Conservation (phyloP, 306 rosid genomes). For the Fagus crenata region DNA sequence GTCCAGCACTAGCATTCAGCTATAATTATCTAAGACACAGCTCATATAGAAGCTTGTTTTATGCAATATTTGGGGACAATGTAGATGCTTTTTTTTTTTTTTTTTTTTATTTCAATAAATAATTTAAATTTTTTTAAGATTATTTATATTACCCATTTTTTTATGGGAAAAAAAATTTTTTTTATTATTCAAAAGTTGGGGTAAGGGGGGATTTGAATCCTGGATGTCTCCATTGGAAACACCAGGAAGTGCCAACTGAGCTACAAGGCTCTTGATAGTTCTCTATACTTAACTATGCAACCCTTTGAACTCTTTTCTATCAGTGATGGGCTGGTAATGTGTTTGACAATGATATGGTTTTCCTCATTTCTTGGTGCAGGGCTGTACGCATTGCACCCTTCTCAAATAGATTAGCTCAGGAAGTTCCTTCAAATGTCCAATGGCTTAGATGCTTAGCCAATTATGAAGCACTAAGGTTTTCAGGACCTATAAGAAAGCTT, state of each 20-base stretch:
- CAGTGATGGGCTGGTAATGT: slow-evolving; percentile 6
- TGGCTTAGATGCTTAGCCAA: slow-evolving; percentile 80
- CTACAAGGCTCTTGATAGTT: not conserved
- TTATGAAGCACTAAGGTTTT: slow-evolving; percentile 82
- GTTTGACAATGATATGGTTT: slow-evolving; percentile 42
- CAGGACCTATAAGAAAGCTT: slow-evolving; percentile 74
- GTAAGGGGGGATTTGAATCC: too few relatives aligned
- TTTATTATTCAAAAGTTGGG: too few relatives aligned
- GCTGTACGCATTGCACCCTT: slow-evolving; percentile 97
- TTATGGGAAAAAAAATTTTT: too few relatives aligned
- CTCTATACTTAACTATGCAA: not conserved
- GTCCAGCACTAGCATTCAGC: not conserved
- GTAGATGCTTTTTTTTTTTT: not conserved
- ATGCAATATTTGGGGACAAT: not conserved
- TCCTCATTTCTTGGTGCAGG: slow-evolving; percentile 50
- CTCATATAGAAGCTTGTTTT: not conserved
- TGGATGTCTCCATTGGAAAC: too few relatives aligned
- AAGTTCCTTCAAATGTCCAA: slow-evolving; percentile 78
- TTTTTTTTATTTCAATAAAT: not conserved
- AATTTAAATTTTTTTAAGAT: too few relatives aligned
- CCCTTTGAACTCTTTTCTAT: not conserved
- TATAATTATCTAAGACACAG: not conserved
- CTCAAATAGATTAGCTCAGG: slow-evolving; percentile 89
- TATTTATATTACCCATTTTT: too few relatives aligned
- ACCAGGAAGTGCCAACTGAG: too few relatives aligned